These are phyloP conservation scores for Pyrrhoderma lamaoense DNA, from an alignment of 1,284 basidiomycete genomes.

Conservation along the genomic window DNA sequence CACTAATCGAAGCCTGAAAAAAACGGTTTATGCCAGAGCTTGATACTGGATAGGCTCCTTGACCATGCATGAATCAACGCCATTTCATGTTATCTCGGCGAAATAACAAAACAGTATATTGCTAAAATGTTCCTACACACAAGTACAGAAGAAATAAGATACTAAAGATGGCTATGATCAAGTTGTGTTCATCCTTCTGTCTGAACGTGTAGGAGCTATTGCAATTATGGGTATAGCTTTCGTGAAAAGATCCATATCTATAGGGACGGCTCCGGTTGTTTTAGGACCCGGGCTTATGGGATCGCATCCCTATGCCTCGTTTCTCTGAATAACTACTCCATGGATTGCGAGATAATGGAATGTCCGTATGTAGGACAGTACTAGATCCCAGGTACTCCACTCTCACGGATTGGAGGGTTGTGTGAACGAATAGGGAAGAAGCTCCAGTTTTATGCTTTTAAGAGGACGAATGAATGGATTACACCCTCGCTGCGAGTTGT, in stretches of 20 bases:
- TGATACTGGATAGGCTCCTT: too few species aligned
- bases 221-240: too few species aligned
- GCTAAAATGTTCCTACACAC: too few species aligned
- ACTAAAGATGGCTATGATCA: too few species aligned
- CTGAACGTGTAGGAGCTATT: too few species aligned
- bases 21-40: too few species aligned
- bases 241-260: neutral
- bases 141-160: too few species aligned
- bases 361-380: conserved; percentile 7
- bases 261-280: conserved; percentile 12
- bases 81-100: too few species aligned
- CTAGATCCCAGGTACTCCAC: conserved; percentile 9
- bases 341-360: conserved; percentile 3
- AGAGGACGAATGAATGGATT: neutral
- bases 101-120: too few species aligned
- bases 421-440: conserved; percentile 17
- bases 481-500: conserved; percentile 8
- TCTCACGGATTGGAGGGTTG: conserved; percentile 16
- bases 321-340: conserved; percentile 10
- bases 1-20: conserved; percentile 6
- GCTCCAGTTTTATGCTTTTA: conserved; percentile 9
- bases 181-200: too few species aligned
- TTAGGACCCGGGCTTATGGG: conserved; percentile 15
- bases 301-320: conserved; percentile 10
- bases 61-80: too few species aligned